phyloP scores from a whole-genome alignment of 2,329 filamentous ascomycete species.

The Neonectria magnoliae region DNA sequence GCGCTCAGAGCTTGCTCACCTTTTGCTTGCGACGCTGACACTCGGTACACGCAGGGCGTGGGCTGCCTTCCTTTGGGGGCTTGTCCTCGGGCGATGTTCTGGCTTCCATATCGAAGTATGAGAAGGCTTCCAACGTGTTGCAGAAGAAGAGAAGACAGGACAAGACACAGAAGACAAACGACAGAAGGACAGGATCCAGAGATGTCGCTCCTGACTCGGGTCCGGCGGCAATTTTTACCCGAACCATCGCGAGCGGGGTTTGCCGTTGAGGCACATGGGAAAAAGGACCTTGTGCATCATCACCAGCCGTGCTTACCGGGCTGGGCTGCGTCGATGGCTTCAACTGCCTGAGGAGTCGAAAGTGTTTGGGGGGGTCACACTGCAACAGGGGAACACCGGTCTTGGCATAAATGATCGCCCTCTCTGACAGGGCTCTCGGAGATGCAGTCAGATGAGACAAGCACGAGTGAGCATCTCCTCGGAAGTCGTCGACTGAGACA shows the following conservation, averaged over 20 bases:
- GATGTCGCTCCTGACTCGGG: not conserved
- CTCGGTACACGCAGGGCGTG: constrained; percentile 54
- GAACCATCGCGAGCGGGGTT: constrained; percentile 1
- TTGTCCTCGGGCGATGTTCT: constrained; percentile 22
- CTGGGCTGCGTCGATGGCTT: not conserved
- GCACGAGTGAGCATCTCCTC: too few relatives aligned
- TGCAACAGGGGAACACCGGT: too few relatives aligned
- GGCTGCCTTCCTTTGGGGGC: constrained; percentile 25
- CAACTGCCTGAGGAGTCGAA: not conserved
- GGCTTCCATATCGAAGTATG: not conserved
- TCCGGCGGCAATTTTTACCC: not conserved
- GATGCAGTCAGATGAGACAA: too few relatives aligned
- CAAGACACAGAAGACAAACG: too few relatives aligned
- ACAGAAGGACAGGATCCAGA: too few relatives aligned
- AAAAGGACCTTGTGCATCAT: not conserved
- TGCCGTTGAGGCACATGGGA: too few relatives aligned
- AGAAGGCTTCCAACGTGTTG: not conserved
- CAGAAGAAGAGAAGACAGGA: too few relatives aligned
- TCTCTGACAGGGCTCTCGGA: too few relatives aligned
- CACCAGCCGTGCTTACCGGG: not conserved
- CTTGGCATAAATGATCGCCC: too few relatives aligned
- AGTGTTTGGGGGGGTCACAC: too few relatives aligned
- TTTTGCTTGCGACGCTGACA: constrained; percentile 54
- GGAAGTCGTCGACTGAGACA: not conserved
- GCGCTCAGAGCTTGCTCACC: too few relatives aligned